Percentiles rank a stretch among this genome's conserved stretches.
phyloP scores from a whole-genome alignment of 2,329 filamentous ascomycete genomes.

The Beauveria rudraprayagi region DNA sequence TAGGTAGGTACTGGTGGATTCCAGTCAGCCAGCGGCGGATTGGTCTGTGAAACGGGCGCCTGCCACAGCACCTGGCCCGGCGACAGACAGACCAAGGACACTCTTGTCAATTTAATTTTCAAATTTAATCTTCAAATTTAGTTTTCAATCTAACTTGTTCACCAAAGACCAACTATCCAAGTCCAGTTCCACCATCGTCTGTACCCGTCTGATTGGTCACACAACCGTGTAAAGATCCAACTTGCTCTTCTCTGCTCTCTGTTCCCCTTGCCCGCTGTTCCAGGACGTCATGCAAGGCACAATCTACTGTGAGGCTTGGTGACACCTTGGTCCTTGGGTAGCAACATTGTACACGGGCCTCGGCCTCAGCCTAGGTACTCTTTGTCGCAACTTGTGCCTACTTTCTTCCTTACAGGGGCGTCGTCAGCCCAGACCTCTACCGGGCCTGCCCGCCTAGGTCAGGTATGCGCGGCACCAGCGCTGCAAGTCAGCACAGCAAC shows the following conservation, averaged over 20 bases:
- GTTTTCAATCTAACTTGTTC: too few relatives aligned
- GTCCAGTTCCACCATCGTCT: too few relatives aligned
- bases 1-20: not conserved
- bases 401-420: not conserved
- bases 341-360: not conserved
- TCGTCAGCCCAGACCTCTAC: not conserved
- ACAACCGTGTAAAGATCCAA: not conserved
- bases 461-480: not conserved
- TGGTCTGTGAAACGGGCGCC: not conserved
- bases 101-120: too few relatives aligned
- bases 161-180: too few relatives aligned
- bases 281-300: not conserved
- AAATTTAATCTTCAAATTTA: too few relatives aligned
- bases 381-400: not conserved
- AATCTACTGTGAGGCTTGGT: not conserved
- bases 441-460: not conserved
- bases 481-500: slow-evolving; percentile 5
- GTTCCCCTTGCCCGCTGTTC: not conserved
- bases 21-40: not conserved
- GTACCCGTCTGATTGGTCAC: not conserved
- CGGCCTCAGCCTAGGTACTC: not conserved
- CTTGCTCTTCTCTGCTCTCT: not conserved
- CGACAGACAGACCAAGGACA: too few relatives aligned
- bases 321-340: not conserved
- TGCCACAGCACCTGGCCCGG: not conserved